Base-by-base conservation (phyloP, 257 asterid species). In the Schizonepeta tenuifolia region DNA sequence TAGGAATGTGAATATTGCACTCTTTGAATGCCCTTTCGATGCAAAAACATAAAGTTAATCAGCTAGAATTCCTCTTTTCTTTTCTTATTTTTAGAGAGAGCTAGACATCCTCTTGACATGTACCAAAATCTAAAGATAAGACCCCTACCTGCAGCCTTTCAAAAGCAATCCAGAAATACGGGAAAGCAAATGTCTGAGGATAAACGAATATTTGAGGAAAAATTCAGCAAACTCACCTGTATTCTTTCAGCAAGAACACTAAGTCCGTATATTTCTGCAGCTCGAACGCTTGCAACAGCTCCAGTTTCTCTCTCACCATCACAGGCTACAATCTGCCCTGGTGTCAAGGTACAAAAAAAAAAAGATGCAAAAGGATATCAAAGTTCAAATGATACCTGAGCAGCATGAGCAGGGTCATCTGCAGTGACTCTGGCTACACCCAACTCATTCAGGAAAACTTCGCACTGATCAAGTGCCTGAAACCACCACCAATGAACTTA, bases 381-480 rank as follows among this genome's bases (percentile, higher is more conserved):
- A 72, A 50, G 33, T 44, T 18, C 14, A 24, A 59, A 24, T 24
- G 10, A 66, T 84, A 94, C 99, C 99, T 86, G 95, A 70, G 99
- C 97, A 3, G 99, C 93, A 33, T 90, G 86, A 49, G 97, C 98
- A 75, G 96, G 85, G 81, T 95, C 97, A 54, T 65, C 87, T 14
- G 91, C 81, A 70, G 68, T 75, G 68, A 85, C 81, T 82, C 86
- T 86, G 47, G 82, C 74, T 36, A 92, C 85, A 46, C 82, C 91
- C 69, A 88, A 79, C 78, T 80, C 69, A 69, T 81, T 92, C 74
- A 95, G 81, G 65, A 58, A 73, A 55, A 63, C 57, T 73, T 86
- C 90, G 75, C 98, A 95, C 75, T 95, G 97, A 49, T 79, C 91
- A 72, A 88, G 96, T 49, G 99, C 96, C 98, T 95, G 82, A 75